phyloP scores from a whole-genome alignment of 352 stramenopile species.

The Pythium sukuiense region DNA sequence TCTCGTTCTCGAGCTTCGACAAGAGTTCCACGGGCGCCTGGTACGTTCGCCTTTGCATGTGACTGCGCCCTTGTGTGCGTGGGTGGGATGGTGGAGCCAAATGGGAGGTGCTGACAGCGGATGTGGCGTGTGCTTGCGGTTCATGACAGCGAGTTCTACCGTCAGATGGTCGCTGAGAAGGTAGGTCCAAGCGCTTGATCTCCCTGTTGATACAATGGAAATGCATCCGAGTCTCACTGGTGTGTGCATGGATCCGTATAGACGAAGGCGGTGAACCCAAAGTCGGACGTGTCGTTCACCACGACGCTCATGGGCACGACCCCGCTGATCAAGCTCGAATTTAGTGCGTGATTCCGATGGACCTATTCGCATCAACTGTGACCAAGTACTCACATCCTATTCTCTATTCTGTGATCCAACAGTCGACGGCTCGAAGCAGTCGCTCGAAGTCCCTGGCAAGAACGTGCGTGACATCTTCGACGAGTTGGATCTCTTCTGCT shows the following conservation, averaged over 20 bases:
- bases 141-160: constrained; percentile 75
- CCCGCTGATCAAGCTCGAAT: constrained; percentile 77
- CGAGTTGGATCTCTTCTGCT: constrained; percentile 81
- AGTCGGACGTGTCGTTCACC: constrained; percentile 67
- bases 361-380: neutral
- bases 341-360: constrained; percentile 50
- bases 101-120: constrained; percentile 3
- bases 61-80: neutral
- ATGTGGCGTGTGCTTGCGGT: constrained; percentile 7
- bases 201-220: neutral
- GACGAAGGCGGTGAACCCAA: constrained; percentile 79
- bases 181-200: constrained; percentile 21
- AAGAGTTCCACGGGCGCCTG: constrained; percentile 68
- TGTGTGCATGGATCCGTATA: constrained; percentile 19
- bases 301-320: constrained; percentile 52
- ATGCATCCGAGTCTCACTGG: neutral
- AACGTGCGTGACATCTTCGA: constrained; percentile 86
- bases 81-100: neutral
- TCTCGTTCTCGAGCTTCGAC: constrained; percentile 87
- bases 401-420: neutral
- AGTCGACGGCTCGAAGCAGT: constrained; percentile 82
- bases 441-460: constrained; percentile 66
- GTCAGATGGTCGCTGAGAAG: constrained; percentile 79
- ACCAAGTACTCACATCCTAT: neutral
- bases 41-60: constrained; percentile 32